phyloP scores from a whole-genome alignment of 192 early-diverging fungal genomes.

The Gaertneriomyces semiglobifer region DNA sequence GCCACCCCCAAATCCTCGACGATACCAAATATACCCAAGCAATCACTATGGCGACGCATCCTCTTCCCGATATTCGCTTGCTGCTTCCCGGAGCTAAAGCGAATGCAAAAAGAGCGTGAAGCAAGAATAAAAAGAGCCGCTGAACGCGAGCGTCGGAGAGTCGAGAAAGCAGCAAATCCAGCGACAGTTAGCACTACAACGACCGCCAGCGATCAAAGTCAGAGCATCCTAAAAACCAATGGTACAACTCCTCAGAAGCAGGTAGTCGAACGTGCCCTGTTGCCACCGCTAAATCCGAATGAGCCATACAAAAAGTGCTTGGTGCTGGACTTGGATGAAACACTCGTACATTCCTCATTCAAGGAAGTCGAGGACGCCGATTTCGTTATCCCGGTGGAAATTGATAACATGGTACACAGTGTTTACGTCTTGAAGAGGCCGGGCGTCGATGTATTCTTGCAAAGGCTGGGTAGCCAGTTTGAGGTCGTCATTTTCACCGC shows the following conservation, averaged over 20 bases:
- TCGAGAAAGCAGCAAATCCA: background rate
- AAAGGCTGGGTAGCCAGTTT: slow-evolving; percentile 78
- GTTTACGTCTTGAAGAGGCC: slow-evolving; percentile 97
- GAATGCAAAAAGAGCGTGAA: background rate
- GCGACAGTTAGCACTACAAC: background rate
- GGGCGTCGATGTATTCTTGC: slow-evolving; percentile 91
- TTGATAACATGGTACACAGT: slow-evolving; percentile 85
- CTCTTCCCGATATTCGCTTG: slow-evolving; percentile 4
- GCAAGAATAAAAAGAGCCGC: background rate
- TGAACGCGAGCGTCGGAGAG: background rate
- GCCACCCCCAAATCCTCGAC: slow-evolving; percentile 9
- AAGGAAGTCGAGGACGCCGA: slow-evolving; percentile 79
- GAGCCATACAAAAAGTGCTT: slow-evolving; percentile 82
- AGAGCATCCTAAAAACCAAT: background rate
- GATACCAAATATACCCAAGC: background rate
- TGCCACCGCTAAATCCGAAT: slow-evolving; percentile 56
- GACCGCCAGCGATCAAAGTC: background rate
- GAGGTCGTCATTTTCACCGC: slow-evolving; percentile 97
- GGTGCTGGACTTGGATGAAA: slow-evolving; percentile 96
- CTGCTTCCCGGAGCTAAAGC: slow-evolving; percentile 3
- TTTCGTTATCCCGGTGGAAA: slow-evolving; percentile 89
- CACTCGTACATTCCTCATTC: slow-evolving; percentile 95
- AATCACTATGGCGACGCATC: background rate
- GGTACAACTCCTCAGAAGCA: background rate
- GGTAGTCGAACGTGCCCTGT: slow-evolving; percentile 3